Conservation (phyloP, 495 filamentous ascomycete species). For the Trichoderma asperelloides region DNA sequence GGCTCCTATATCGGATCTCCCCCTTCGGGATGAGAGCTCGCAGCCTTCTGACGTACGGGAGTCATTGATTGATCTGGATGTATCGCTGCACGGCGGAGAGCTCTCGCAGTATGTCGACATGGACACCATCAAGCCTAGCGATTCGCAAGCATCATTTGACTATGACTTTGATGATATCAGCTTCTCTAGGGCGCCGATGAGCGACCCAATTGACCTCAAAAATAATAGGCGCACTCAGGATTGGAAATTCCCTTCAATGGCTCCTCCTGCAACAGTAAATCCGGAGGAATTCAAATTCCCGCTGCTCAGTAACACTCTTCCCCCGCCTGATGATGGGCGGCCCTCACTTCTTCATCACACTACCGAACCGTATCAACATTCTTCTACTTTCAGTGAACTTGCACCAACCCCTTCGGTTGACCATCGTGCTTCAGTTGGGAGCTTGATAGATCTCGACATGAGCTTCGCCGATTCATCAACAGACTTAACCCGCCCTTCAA, state of each 20-base stretch:
- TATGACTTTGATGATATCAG: constrained; percentile 32
- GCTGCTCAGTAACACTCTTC: constrained; percentile 28
- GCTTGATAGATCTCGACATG: constrained; percentile 45
- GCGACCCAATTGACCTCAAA: constrained; percentile 40
- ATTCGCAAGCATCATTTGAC: constrained; percentile 32
- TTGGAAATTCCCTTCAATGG: constrained; percentile 52
- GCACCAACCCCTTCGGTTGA: constrained; percentile 14
- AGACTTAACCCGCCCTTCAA: constrained; percentile 38
- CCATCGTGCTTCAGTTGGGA: constrained; percentile 34
- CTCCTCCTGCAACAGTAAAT: constrained; percentile 37
- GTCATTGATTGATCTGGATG: constrained; percentile 51
- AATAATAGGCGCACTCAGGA: constrained; percentile 46
- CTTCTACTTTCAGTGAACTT: constrained; percentile 33
- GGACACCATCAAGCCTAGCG: constrained; percentile 46
- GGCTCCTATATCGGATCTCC: constrained; percentile 41
- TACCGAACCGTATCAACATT: constrained; percentile 37
- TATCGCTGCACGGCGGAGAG: constrained; percentile 34
- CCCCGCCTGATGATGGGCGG: constrained; percentile 22
- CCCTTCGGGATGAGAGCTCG: constrained; percentile 42
- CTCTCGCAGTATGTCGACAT: constrained; percentile 49
- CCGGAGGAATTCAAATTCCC: constrained; percentile 42
- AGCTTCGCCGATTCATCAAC: constrained; percentile 30
- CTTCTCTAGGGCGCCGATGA: constrained; percentile 24
- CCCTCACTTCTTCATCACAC: constrained; percentile 41
- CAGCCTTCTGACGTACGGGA: constrained; percentile 39